A percentile compares a stretch with the other conserved stretches of the same genome.
Conservation (phyloP, 495 filamentous ascomycete species). For the Hypoxylon fuscum region DNA sequence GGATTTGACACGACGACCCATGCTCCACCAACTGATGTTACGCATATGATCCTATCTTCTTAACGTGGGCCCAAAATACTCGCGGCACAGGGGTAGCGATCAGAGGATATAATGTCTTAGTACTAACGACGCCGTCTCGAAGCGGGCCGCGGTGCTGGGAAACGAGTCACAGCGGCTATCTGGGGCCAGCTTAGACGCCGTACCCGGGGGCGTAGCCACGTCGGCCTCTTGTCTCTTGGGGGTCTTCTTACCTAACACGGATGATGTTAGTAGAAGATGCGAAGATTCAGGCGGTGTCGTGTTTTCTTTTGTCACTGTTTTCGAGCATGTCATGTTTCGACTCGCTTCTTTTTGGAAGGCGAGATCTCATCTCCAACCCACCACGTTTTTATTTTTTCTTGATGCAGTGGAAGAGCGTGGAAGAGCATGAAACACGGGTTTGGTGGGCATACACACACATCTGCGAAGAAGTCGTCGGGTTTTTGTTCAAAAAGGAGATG, state of each 20-base stretch:
- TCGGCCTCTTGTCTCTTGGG: conserved; percentile 8
- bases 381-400: conserved; percentile 30
- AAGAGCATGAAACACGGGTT: conserved; percentile 25
- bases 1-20: conserved; percentile 18
- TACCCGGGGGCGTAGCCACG: conserved; percentile 5
- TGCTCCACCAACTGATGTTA: conserved; percentile 12
- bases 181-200: background rate
- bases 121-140: conserved; percentile 15
- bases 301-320: conserved; percentile 34
- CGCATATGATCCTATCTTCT: conserved; percentile 29
- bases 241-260: conserved; percentile 16
- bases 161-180: conserved; percentile 1
- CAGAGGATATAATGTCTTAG: conserved; percentile 39
- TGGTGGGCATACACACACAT: conserved; percentile 25
- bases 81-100: conserved; percentile 13
- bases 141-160: conserved; percentile 12
- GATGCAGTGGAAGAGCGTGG: conserved; percentile 19
- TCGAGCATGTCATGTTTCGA: conserved; percentile 25
- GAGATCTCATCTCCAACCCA: conserved; percentile 26
- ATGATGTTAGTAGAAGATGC: conserved; percentile 18
- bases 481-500: background rate
- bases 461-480: conserved; percentile 17
- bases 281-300: background rate
- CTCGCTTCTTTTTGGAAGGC: conserved; percentile 25
- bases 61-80: conserved; percentile 6